Base-by-base conservation (phyloP, 2,329 filamentous ascomycete species). In the Amesomyces nigricolor region DNA sequence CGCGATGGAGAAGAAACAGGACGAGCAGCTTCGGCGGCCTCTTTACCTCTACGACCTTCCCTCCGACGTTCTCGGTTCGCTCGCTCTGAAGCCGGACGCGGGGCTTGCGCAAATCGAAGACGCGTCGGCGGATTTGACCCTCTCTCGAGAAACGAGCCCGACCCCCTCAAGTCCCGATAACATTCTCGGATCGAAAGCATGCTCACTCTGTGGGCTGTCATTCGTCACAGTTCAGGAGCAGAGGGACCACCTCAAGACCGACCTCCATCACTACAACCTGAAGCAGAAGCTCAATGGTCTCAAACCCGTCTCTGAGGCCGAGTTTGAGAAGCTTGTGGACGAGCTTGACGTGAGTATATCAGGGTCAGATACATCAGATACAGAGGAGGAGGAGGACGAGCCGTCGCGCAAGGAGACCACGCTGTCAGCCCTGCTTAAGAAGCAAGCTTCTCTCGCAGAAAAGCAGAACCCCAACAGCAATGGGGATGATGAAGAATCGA, bases 221-320 rank as follows among this genome's bases (percentile, higher is more conserved):
- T 96, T 95, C 65, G 67, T 78, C 32, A 86, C 79, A 9, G 78
- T 95, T 7, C 78, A 84, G 58, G 92, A 97, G 59, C 92, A 97
- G 68, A 82, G 89, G 58, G 80, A 83, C 57, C 94, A 99, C 71
- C 84, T 89, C 56, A 88, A 89, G 65, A 96, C 92, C 9, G 94
- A 99, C 66, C 78, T 95, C 47, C 94, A 99, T 70, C 82, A 87
- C 61, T 99, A 96, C 73, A 99, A 99, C 68, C 73, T 97, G 58
- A 97, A 96, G 72, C 88, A 92, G 68, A 95, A 89, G 74, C 74
- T 96, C 54, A 84, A 89, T 46, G 89, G 89, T 0, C 78, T 79
- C 56, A 79, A 78, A 9, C 72, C 88, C 0, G 86, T 96, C 1
- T 82, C 83, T 1, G 94, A 99, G 67, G 70, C 68, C 7, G 91